A percentile compares a stretch with the other conserved stretches of the same genome.
Evolutionary conservation across 306 rosid species (phyloP).

Genomic region (Malus fusca): DNA sequence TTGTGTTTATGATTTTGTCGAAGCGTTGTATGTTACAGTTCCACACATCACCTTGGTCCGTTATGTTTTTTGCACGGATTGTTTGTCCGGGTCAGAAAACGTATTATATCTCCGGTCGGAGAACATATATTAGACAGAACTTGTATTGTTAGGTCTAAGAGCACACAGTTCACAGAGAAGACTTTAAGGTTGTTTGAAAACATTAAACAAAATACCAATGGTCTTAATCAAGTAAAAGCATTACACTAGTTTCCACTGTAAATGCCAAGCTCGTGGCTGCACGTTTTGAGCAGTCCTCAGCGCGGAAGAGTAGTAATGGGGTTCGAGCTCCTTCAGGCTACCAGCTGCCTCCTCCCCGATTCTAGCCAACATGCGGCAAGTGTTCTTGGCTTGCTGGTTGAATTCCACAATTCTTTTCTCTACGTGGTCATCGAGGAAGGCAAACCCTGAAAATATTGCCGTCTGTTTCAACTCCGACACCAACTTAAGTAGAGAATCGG

Average conservation of each 20-base stretch:
- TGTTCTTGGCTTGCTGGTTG: no score
- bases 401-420: no score
- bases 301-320: constrained; percentile 61
- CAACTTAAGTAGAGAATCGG: no score
- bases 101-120: neutral
- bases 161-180: neutral
- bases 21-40: no score
- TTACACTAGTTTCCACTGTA: neutral
- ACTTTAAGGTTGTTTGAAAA: no score
- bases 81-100: neutral
- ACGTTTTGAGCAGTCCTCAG: constrained; percentile 27
- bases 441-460: no score
- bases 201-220: neutral
- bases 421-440: no score
- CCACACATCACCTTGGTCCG: neutral
- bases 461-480: no score
- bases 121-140: neutral
- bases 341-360: constrained; percentile 88
- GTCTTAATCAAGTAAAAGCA: neutral
- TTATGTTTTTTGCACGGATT: neutral
- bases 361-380: neutral
- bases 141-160: neutral
- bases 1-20: no score
- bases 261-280: neutral
- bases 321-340: constrained; percentile 74